A percentile compares a stretch with the other conserved stretches of the same genome.
Evolutionary conservation across 768 basidiomycete genomes (phyloP).

Genomic region (Mrakia blollopis): DNA sequence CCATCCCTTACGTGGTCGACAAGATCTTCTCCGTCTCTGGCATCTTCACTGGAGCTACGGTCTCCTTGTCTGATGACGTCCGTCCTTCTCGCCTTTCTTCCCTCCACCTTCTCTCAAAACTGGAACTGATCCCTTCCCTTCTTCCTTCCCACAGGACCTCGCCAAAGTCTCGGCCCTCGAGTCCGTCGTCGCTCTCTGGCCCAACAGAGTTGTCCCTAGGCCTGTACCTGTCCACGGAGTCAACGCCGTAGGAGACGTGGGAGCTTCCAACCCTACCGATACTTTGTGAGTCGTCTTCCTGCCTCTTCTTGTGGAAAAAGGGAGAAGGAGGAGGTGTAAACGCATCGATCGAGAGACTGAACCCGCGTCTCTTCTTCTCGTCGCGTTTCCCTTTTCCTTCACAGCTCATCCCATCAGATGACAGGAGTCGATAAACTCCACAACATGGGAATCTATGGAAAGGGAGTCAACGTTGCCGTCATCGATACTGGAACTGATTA

Average conservation of each 20-base stretch:
- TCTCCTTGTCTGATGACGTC: slow-evolving; percentile 5
- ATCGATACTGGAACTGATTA: slow-evolving; percentile 46
- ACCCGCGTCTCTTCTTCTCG: background rate
- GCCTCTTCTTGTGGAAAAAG: background rate
- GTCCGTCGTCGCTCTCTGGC: slow-evolving; percentile 16
- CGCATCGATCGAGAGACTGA: background rate
- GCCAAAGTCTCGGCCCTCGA: background rate
- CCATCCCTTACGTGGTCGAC: slow-evolving; percentile 4
- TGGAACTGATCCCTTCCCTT: background rate
- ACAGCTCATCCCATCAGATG: slow-evolving; percentile 8
- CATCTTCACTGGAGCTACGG: slow-evolving; percentile 20
- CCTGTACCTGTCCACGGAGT: background rate
- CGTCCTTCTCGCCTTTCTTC: background rate
- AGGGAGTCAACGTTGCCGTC: slow-evolving; percentile 64
- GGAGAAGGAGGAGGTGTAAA: background rate
- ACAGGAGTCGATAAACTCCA: slow-evolving; percentile 61
- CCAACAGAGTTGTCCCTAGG: slow-evolving; percentile 15
- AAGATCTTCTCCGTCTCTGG: background rate
- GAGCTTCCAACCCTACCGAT: slow-evolving; percentile 23
- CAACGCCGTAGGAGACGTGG: slow-evolving; percentile 1
- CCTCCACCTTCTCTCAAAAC: background rate
- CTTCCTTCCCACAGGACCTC: background rate
- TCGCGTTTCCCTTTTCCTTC: too few species aligned
- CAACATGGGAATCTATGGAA: slow-evolving; percentile 58
- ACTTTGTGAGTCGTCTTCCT: background rate